Base-by-base conservation (phyloP, 371 early-diverging fungal genomes). In the Enterocytospora artemiae region DNA sequence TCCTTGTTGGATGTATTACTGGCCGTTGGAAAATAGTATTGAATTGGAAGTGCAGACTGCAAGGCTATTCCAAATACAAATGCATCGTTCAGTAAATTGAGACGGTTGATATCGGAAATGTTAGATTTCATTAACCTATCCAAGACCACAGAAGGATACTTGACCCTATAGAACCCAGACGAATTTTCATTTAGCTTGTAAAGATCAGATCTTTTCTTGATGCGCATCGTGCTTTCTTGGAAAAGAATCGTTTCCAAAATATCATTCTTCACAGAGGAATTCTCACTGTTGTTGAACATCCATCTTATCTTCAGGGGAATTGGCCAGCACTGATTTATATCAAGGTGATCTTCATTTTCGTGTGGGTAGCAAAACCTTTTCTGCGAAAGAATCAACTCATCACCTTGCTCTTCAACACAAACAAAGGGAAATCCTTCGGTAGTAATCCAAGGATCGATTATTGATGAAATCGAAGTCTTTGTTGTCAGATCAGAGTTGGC, bases 401-500 rank as follows among this genome's bases (percentile, higher is more conserved):
- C 34, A 76, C 78, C 24, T 63, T 78, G 22, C 56, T 79, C 41
- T 70, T 68, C 14, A 74, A 63, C 34, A 24, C 14, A n/a, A 50
- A 60, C 28, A 14, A 20, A 24, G 67, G 83, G 79, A 76, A 82
- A 82, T 16, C 92, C 94, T 33, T 84, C 80, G 56, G 84, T 78
- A n/a, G 81, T 77, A 2, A 90, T 90, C 94, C 94, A 92, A 30
- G 81, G 62, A 41, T 81, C 76, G 89, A 91, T 89, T 60, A 91
- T 83, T 53, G 82, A 69, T 1, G 79, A 79, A 27, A 90, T 86
- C n/a, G n/a, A n/a, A n/a, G n/a, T n/a, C n/a, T n/a, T n/a, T n/a
- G n/a, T n/a, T n/a, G n/a, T n/a, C n/a, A n/a, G n/a, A n/a, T n/a
- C n/a, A n/a, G n/a, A n/a, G 63, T 87, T 83, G 2, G 79, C 69